These are phyloP conservation scores for Craspedostauros australis DNA, from an alignment of 108 stramenopile species.

Conservation along the genomic window DNA sequence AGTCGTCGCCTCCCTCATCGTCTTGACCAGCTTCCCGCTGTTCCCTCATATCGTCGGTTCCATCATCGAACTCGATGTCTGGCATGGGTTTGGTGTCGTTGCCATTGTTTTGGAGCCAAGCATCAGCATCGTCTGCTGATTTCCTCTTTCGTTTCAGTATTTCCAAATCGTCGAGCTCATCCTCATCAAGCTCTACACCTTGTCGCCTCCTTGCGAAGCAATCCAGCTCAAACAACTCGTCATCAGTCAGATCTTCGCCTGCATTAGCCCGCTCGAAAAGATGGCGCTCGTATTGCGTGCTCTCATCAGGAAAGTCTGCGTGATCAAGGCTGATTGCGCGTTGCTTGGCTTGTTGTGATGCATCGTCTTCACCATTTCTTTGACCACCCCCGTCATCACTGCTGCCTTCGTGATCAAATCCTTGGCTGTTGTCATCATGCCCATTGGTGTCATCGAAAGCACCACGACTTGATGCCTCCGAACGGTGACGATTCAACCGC, in stretches of 20 bases:
- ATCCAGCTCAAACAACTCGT: slow-evolving; percentile 18
- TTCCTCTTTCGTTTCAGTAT: neutral
- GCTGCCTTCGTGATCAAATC: too few species aligned
- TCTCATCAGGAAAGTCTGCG: too few species aligned
- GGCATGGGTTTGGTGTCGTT: neutral
- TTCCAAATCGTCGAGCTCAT: slow-evolving; percentile 10
- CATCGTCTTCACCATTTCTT: too few species aligned
- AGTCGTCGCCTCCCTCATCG: neutral
- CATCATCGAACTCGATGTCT: neutral
- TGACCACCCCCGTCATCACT: too few species aligned
- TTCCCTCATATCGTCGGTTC: neutral
- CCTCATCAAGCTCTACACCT: slow-evolving; percentile 14
- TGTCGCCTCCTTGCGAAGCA: slow-evolving; percentile 12
- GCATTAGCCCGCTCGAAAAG: slow-evolving; percentile 4
- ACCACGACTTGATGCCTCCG: too few species aligned
- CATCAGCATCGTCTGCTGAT: neutral
- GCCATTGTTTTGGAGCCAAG: neutral
- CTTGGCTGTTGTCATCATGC: too few species aligned
- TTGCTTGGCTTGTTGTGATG: too few species aligned
- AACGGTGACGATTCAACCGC: too few species aligned
- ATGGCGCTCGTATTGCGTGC: too few species aligned
- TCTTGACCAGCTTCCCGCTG: neutral
- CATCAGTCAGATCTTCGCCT: slow-evolving; percentile 15
- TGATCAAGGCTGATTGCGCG: too few species aligned
- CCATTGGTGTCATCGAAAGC: too few species aligned